A percentile compares a stretch with the other conserved stretches of the same genome.
Conservation (phyloP, 1,284 basidiomycete genomes). For the Marasmius sp. region DNA sequence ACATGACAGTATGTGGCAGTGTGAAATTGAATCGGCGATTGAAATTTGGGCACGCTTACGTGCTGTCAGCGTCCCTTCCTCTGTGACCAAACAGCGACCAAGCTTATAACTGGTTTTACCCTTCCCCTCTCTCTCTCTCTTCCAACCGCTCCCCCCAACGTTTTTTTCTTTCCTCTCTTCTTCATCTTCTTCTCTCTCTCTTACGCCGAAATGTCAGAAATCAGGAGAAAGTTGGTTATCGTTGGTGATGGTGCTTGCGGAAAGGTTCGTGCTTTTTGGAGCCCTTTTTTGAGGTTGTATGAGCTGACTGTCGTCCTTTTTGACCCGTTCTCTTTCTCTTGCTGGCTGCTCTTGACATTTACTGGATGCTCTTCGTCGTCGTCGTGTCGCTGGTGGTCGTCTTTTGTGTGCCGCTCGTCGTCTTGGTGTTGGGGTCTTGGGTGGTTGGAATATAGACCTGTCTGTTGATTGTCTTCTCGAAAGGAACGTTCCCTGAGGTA, state of each 20-base stretch:
- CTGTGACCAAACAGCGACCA: no score
- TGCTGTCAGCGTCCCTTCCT: no score
- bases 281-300: neutral
- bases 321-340: neutral
- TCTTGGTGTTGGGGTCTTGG: neutral
- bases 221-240: conserved; percentile 78
- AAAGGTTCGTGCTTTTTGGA: conserved; percentile 47
- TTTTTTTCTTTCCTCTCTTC: no score
- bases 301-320: neutral
- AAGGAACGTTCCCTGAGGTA: conserved; percentile 94
- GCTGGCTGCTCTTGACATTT: no score
- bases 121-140: no score
- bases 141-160: no score
- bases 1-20: neutral
- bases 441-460: conserved; percentile 53
- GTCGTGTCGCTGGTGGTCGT: conserved; percentile 2
- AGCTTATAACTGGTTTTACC: no score
- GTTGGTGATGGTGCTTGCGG: conserved; percentile 85
- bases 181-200: no score
- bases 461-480: conserved; percentile 83
- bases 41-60: neutral
- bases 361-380: neutral
- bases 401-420: neutral
- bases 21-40: neutral
- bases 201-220: conserved; percentile 42